Base-by-base conservation (phyloP, 2,329 filamentous ascomycete species). In the Apiospora marii region DNA sequence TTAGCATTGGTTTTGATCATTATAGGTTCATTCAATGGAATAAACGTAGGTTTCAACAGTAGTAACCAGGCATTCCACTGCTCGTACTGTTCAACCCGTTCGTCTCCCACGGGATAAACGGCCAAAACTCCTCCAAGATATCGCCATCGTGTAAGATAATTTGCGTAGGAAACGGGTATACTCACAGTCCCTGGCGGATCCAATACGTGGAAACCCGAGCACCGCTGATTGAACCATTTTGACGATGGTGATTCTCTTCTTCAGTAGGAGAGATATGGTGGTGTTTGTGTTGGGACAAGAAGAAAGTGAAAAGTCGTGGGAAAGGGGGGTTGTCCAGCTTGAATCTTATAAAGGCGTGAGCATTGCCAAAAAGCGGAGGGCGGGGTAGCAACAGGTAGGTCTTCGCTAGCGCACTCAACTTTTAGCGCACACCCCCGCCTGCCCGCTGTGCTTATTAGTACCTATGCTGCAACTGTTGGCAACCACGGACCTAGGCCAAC, bases 201-300 rank as follows among this genome's bases (percentile, higher is more conserved):
- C 96, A 94, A 98, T 98, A 84, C 96, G 96, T 85, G 96, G 96
- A 91, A 99, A 99, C 88, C 96, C n/a, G n/a, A n/a, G n/a, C n/a
- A n/a, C n/a, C n/a, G 96, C 87, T 77, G 89, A 91, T 82, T 90
- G 87, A 84, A 91, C 89, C 89, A 91, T 91, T 75, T 83, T 89
- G 83, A 76, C 79, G 81, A 81, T 82, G 77, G 58, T 14, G 41
- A 41, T 64, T 64, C 34, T 64, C 22, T 24, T 64, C 10, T 64
- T 48, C 44, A 22, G 4, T 48, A 22, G 44, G 44, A 48, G 44
- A 48, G 44, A 48, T 48, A 41, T 61, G 22, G 30, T 61, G 53
- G 30, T 64, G 58, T 64, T 64, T 41, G 19, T 41, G 34, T 41
- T 64, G 4, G 34, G 22, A 64, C 34, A 41, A 41, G 58, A 64